These are phyloP conservation scores for Tulasnella sp. DNA, from an alignment of 768 basidiomycete species.

Conservation along the genomic window DNA sequence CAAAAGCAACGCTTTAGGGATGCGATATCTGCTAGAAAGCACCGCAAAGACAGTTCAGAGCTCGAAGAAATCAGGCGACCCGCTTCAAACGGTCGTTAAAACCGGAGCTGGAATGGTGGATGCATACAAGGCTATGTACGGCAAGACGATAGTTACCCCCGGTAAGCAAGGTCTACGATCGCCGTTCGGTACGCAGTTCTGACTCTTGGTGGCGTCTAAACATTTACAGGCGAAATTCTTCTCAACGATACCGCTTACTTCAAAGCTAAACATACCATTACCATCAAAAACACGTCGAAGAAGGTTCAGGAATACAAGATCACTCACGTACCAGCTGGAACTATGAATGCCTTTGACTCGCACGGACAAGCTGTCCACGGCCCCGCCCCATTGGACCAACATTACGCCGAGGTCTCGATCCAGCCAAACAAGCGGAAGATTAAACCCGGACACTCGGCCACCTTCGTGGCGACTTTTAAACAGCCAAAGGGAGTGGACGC, in stretches of 20 bases:
- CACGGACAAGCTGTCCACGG: conserved; percentile 48
- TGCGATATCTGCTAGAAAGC: conserved; percentile 25
- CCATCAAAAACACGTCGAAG: conserved; percentile 50
- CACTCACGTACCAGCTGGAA: conserved; percentile 56
- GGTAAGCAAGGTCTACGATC: not conserved
- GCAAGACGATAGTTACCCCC: conserved; percentile 38
- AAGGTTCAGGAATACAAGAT: conserved; percentile 47
- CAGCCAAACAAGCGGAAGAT: conserved; percentile 46
- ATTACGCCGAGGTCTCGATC: conserved; percentile 48
- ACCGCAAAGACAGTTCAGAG: conserved; percentile 29
- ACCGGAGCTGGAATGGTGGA: conserved; percentile 36
- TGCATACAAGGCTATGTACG: conserved; percentile 39
- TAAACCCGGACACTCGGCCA: conserved; percentile 44
- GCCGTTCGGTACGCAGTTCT: too few species aligned
- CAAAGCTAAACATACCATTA: conserved; percentile 33
- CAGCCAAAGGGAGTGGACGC: conserved; percentile 46
- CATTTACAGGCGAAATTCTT: conserved; percentile 29
- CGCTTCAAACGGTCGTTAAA: conserved; percentile 31
- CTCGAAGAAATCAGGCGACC: not conserved
- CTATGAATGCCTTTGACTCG: conserved; percentile 47
- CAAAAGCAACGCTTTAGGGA: not conserved
- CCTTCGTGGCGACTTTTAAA: conserved; percentile 51
- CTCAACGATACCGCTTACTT: conserved; percentile 43
- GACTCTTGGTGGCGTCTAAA: too few species aligned
- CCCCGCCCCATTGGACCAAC: conserved; percentile 50